Evolutionary conservation across 805 yeast species (phyloP).

Genomic region (Scheffersomyces coipomensis): DNA sequence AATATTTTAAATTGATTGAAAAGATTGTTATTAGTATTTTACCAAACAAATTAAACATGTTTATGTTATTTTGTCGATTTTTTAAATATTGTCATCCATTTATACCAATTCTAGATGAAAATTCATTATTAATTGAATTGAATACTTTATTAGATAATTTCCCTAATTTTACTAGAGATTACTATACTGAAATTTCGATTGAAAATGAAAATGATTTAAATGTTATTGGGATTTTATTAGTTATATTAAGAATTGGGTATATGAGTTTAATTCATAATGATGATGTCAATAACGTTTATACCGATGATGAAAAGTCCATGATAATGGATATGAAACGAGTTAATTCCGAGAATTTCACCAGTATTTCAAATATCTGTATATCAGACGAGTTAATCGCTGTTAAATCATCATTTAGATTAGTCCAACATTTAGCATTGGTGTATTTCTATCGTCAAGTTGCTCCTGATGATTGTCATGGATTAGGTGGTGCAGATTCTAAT

Average conservation of each 20-base stretch:
- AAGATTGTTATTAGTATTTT: slow-evolving; percentile 25
- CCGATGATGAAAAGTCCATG: slow-evolving; percentile 23
- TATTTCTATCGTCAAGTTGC: slow-evolving; percentile 34
- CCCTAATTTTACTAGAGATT: slow-evolving; percentile 15
- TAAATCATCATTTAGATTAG: slow-evolving; percentile 32
- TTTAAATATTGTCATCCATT: slow-evolving; percentile 41
- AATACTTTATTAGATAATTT: slow-evolving; percentile 21
- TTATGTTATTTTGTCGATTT: slow-evolving; percentile 27
- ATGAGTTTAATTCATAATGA: slow-evolving; percentile 38
- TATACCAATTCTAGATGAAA: slow-evolving; percentile 34
- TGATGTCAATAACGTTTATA: slow-evolving; percentile 22
- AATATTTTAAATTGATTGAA: slow-evolving; percentile 26
- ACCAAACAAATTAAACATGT: slow-evolving; percentile 24
- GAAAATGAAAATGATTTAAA: slow-evolving; percentile 29
- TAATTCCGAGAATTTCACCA: slow-evolving; percentile 25
- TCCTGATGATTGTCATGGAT: slow-evolving; percentile 43
- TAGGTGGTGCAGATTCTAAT: slow-evolving; percentile 39
- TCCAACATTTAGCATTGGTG: slow-evolving; percentile 32
- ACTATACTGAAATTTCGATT: slow-evolving; percentile 19
- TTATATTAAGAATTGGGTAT: slow-evolving; percentile 34
- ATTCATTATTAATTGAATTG: slow-evolving; percentile 23
- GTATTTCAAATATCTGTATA: slow-evolving; percentile 32
- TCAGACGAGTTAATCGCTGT: slow-evolving; percentile 26
- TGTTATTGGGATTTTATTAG: slow-evolving; percentile 26
- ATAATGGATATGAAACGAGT: slow-evolving; percentile 29